Evolutionary conservation across 371 early-diverging fungal genomes (phyloP).

Genomic region (Haplosporangium sp.): DNA sequence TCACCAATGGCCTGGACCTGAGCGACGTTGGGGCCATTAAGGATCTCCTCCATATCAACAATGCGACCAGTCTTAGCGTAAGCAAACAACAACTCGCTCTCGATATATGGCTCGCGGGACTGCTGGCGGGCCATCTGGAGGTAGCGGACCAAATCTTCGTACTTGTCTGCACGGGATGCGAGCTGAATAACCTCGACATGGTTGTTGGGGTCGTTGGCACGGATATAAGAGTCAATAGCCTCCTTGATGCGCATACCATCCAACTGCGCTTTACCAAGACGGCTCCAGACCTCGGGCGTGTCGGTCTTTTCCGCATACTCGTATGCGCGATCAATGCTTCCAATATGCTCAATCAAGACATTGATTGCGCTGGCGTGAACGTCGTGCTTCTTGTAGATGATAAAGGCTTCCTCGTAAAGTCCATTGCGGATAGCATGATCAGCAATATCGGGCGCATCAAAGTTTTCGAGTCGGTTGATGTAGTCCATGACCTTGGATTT

Average conservation of each 20-base stretch:
- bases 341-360: conserved; percentile 92
- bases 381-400: conserved; percentile 93
- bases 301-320: conserved; percentile 95
- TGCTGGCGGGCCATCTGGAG: conserved; percentile 94
- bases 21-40: conserved; percentile 92
- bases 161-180: conserved; percentile 84
- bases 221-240: conserved; percentile 95
- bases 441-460: conserved; percentile 96
- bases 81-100: conserved; percentile 93
- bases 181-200: conserved; percentile 89
- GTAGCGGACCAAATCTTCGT: conserved; percentile 92
- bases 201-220: conserved; percentile 92
- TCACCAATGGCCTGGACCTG: conserved; percentile 95
- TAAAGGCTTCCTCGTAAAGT: conserved; percentile 95
- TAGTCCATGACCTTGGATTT: conserved; percentile 93
- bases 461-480: conserved; percentile 92
- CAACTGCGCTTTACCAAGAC: conserved; percentile 94
- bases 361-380: conserved; percentile 88
- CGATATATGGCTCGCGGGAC: conserved; percentile 92
- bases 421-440: conserved; percentile 90
- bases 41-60: conserved; percentile 93
- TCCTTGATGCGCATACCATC: conserved; percentile 91
- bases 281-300: conserved; percentile 92
- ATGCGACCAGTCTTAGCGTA: conserved; percentile 94
- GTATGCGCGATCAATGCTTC: conserved; percentile 93